These are phyloP conservation scores for Mycena indigotica DNA, from an alignment of 768 basidiomycete genomes.

Conservation along the genomic window DNA sequence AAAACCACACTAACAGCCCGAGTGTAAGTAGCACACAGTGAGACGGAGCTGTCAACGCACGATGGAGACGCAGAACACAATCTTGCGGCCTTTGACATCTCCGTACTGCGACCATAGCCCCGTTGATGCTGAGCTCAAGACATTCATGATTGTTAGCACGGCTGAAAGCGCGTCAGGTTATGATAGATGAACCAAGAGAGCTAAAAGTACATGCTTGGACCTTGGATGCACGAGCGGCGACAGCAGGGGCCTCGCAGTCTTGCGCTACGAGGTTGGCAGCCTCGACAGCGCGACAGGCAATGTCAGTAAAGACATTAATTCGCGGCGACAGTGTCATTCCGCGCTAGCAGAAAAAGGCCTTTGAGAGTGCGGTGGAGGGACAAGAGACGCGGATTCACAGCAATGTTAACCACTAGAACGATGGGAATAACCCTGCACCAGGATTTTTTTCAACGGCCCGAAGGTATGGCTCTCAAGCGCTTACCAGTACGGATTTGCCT, in stretches of 20 bases:
- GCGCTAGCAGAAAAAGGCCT: conserved; percentile 50
- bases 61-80: conserved; percentile 66
- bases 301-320: conserved; percentile 77
- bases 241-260: conserved; percentile 42
- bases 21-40: background rate
- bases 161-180: conserved; percentile 34
- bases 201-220: conserved; percentile 61
- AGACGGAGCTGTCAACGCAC: conserved; percentile 24
- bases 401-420: conserved; percentile 63
- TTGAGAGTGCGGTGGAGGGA: conserved; percentile 5
- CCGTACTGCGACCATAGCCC: conserved; percentile 86
- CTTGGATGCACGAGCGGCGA: conserved; percentile 68
- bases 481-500: conserved; percentile 50
- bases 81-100: conserved; percentile 75
- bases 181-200: background rate
- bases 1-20: conserved; percentile 46
- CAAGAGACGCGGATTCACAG: conserved; percentile 45
- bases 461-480: conserved; percentile 13
- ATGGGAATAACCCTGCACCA: conserved; percentile 71
- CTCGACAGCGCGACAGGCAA: conserved; percentile 63
- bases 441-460: conserved; percentile 4
- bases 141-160: conserved; percentile 76
- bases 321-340: conserved; percentile 80
- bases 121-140: conserved; percentile 78
- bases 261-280: conserved; percentile 6